These are phyloP conservation scores for Thermothelomyces thermophilus DNA, from an alignment of 2,329 filamentous ascomycete genomes.

Conservation along the genomic window DNA sequence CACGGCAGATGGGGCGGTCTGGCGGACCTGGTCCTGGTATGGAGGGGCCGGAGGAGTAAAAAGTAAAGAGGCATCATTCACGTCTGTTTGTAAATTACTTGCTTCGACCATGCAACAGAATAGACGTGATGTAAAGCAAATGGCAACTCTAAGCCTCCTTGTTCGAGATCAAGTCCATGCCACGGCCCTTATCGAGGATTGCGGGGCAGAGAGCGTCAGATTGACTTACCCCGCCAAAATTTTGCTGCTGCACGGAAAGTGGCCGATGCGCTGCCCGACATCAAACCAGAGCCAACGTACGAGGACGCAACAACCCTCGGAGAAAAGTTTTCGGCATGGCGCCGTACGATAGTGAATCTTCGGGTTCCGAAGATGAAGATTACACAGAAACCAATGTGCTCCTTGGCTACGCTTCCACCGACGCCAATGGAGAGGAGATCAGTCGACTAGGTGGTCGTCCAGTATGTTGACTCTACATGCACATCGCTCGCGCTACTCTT, in stretches of 20 bases:
- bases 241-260: constrained; percentile 10
- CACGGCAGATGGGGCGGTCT: constrained; percentile 80
- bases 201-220: constrained; percentile 20
- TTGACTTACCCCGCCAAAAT: constrained; percentile 25
- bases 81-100: constrained; percentile 37
- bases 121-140: constrained; percentile 8
- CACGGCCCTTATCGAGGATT: constrained; percentile 2
- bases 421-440: constrained; percentile 71
- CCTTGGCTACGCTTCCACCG: constrained; percentile 79
- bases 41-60: constrained; percentile 46
- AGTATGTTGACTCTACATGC: constrained; percentile 47
- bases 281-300: not conserved
- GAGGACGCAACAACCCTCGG: not conserved
- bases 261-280: constrained; percentile 14
- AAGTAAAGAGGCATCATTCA: constrained; percentile 31
- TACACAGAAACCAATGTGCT: constrained; percentile 81
- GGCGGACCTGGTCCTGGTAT: constrained; percentile 57
- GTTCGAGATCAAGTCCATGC: not conserved
- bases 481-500: no score
- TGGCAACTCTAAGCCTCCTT: not conserved
- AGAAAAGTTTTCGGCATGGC: constrained; percentile 50
- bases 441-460: constrained; percentile 84
- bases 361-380: constrained; percentile 59
- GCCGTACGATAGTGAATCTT: constrained; percentile 82
- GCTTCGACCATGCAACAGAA: constrained; percentile 18